A percentile compares a stretch with the other conserved stretches of the same genome.
These are phyloP conservation scores for Emmonsiellopsis sp. DNA, from an alignment of 2,329 filamentous ascomycete species.

Conservation along the genomic window DNA sequence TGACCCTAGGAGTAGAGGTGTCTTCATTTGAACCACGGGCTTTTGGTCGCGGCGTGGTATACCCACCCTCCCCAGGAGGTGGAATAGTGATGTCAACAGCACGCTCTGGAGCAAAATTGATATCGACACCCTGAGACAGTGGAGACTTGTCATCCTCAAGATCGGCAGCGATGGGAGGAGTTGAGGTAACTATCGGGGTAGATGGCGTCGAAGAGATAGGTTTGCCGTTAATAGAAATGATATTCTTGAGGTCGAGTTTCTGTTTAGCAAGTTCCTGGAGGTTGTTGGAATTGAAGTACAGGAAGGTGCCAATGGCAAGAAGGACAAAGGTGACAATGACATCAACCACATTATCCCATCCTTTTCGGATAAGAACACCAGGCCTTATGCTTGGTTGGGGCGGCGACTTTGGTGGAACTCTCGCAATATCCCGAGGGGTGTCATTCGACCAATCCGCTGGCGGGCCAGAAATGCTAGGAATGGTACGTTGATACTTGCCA, in stretches of 20 bases:
- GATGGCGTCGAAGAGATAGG: slow-evolving; percentile 26
- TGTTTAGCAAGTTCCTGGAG: slow-evolving; percentile 33
- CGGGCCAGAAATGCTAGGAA: slow-evolving; percentile 37
- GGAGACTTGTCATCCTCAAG: not conserved
- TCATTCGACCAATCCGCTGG: slow-evolving; percentile 26
- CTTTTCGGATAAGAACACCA: slow-evolving; percentile 36
- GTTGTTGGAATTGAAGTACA: slow-evolving; percentile 34
- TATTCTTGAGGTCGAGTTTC: slow-evolving; percentile 37
- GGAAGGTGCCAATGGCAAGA: slow-evolving; percentile 30
- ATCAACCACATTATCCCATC: slow-evolving; percentile 36
- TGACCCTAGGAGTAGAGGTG: slow-evolving; percentile 23
- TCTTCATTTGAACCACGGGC: slow-evolving; percentile 11
- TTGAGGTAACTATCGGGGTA: slow-evolving; percentile 22
- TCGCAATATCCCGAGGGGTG: slow-evolving; percentile 27
- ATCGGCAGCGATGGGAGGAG: slow-evolving; percentile 7
- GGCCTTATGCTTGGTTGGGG: slow-evolving; percentile 29
- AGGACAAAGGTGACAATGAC: slow-evolving; percentile 34
- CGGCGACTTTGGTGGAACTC: slow-evolving; percentile 27
- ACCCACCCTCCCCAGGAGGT: slow-evolving; percentile 13
- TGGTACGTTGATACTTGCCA: slow-evolving; percentile 22
- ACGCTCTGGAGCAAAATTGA: slow-evolving; percentile 15
- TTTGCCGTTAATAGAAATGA: slow-evolving; percentile 31
- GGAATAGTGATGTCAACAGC: slow-evolving; percentile 23
- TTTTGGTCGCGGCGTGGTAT: slow-evolving; percentile 22
- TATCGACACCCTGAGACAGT: slow-evolving; percentile 3